Base-by-base conservation (phyloP, 169 alveolate genomes). In the Besnoitia besnoiti region DNA sequence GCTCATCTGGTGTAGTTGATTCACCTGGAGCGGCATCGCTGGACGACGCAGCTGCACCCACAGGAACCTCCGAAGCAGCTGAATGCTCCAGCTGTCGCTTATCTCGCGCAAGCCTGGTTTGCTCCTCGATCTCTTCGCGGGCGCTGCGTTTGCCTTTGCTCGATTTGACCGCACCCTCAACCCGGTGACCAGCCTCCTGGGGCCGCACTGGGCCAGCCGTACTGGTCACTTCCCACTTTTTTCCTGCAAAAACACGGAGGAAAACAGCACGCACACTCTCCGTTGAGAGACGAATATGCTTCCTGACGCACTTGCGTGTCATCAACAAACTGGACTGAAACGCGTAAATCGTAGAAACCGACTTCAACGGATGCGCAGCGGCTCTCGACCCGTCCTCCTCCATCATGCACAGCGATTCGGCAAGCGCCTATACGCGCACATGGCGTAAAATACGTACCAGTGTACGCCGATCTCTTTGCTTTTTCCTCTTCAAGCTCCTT, bases 201-300 rank as follows among this genome's bases (percentile, higher is more conserved):
- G 87, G 87, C 40, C 87, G 87, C 33, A 77, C 61, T 7, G 87
- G 87, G 8, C 87, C 87, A 2, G 87, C 87, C 10, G 87, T 51
- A n/a, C 16, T 37, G 59, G 49, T 77, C 3, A 77, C 47, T 2
- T 21, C 87, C 87, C 87, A 77, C 55, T 77, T 77, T 27, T 77
- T 77, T 35, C 87, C 87, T 77, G 87, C 49, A 42, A 4, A n/a
- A 67, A 67, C 5, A 61, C 3, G 4, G n/a, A n/a, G n/a, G 67
- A n/a, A 55, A 55, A 16, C 67, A 55, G 67, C 12, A 16, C 24
- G 12, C 67, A 0, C 30, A 10, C n/a, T 55, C n/a, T n/a, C n/a
- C n/a, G n/a, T n/a, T n/a, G n/a, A n/a, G n/a, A n/a, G n/a, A n/a
- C n/a, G n/a, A n/a, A n/a, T n/a, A n/a, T n/a, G n/a, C n/a, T n/a